A percentile compares a stretch with the other conserved stretches of the same genome.
These are phyloP conservation scores for Aspergillus sp. DNA, from an alignment of 2,329 filamentous ascomycete genomes.

Conservation along the genomic window DNA sequence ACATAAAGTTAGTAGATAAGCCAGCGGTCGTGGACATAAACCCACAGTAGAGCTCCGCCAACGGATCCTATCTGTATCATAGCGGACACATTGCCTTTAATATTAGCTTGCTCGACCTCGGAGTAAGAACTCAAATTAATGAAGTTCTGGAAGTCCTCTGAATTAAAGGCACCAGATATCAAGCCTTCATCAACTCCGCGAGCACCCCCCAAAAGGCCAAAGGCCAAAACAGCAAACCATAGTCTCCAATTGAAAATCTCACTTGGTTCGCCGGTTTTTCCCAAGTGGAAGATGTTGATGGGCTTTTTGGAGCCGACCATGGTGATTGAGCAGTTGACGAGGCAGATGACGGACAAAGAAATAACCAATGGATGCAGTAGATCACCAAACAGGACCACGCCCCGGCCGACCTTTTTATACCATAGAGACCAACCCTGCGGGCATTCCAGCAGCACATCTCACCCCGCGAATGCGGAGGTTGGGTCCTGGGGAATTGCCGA, in stretches of 20 bases:
- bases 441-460: no score
- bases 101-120: conserved; percentile 50
- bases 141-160: conserved; percentile 8
- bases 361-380: no score
- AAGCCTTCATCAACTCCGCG: conserved; percentile 73
- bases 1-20: no score
- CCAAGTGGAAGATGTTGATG: conserved; percentile 49
- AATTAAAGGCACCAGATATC: conserved; percentile 62
- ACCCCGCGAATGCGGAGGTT: no score
- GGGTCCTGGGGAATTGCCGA: no score
- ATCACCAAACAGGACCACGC: no score
- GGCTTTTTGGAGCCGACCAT: conserved; percentile 33
- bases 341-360: no score
- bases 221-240: conserved; percentile 66
- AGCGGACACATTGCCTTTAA: conserved; percentile 65
- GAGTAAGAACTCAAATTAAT: conserved; percentile 41
- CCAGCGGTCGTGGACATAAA: no score
- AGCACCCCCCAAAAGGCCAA: conserved; percentile 66
- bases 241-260: conserved; percentile 69
- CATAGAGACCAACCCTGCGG: no score
- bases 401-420: no score
- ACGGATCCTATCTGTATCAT: conserved; percentile 58
- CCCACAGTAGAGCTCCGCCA: conserved; percentile 19
- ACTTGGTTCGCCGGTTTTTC: conserved; percentile 55
- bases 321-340: conserved; percentile 4